These are phyloP conservation scores for Malus fusca DNA, from an alignment of 306 rosid species.

Conservation along the genomic window DNA sequence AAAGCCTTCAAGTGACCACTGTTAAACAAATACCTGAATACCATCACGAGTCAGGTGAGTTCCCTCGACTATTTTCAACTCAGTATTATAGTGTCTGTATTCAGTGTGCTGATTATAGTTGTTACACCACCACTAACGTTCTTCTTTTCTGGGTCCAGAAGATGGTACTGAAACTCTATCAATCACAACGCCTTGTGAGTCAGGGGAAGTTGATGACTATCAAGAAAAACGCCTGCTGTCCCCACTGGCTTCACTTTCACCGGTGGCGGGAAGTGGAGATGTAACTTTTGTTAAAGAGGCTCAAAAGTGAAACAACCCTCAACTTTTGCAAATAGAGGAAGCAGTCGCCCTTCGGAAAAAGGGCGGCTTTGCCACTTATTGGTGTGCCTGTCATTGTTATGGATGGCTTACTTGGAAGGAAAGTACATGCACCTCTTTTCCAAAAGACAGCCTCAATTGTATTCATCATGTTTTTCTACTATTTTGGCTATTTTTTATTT, in stretches of 20 bases:
- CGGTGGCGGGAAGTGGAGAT: constrained; percentile 29
- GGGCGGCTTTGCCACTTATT: background rate
- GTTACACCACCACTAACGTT: constrained; percentile 12
- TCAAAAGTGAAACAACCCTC: constrained; percentile 20
- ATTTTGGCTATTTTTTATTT: background rate
- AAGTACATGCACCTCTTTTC: background rate
- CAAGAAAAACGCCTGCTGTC: constrained; percentile 63
- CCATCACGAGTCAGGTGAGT: constrained; percentile 65
- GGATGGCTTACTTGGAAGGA: background rate
- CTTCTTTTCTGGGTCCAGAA: constrained; percentile 32
- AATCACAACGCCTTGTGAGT: constrained; percentile 34
- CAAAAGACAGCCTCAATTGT: background rate
- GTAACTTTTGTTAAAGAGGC: constrained; percentile 52
- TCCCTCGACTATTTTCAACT: background rate
- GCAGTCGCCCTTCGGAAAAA: background rate
- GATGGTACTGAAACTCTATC: constrained; percentile 49
- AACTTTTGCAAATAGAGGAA: background rate
- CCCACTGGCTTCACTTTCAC: constrained; percentile 27
- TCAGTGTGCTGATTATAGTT: background rate
- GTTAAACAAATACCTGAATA: constrained; percentile 80
- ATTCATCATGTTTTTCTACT: background rate
- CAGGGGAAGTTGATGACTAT: constrained; percentile 47
- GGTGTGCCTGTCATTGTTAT: background rate
- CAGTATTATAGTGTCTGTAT: background rate
- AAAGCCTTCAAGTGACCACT: constrained; percentile 71